Evolutionary conservation across 192 early-diverging fungal genomes (phyloP).

Genomic region (Backusella sp.): DNA sequence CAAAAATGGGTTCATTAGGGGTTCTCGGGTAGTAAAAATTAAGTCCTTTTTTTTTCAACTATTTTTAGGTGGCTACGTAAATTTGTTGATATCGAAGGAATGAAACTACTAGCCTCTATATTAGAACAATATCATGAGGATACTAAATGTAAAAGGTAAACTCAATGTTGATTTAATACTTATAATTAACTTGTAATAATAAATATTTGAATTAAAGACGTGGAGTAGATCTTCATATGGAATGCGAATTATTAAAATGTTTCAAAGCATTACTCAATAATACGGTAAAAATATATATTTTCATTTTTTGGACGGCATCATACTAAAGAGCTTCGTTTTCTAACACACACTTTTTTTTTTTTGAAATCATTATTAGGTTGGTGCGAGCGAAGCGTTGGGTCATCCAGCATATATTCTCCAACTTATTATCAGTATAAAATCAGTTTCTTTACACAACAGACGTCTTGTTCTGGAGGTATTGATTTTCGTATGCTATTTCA

Average conservation of each 20-base stretch:
- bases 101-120: background rate
- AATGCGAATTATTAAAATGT: conserved; percentile 76
- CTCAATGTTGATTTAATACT: conserved; percentile 7
- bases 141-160: background rate
- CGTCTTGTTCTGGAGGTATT: conserved; percentile 73
- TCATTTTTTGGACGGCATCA: background rate
- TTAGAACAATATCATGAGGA: background rate
- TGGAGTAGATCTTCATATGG: conserved; percentile 69
- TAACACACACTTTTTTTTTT: no score
- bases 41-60: background rate
- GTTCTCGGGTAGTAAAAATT: background rate
- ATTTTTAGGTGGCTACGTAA: background rate
- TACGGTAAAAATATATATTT: conserved; percentile 25
- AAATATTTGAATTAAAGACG: conserved; percentile 26
- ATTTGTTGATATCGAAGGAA: background rate
- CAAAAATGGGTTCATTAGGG: conserved; percentile 42
- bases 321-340: no score
- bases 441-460: conserved; percentile 65
- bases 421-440: conserved; percentile 68
- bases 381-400: conserved; percentile 71
- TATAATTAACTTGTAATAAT: conserved; percentile 6
- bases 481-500: conserved; percentile 72
- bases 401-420: conserved; percentile 69
- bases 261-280: conserved; percentile 77
- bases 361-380: conserved; percentile 47